phyloP scores from a whole-genome alignment of 768 basidiomycete genomes.

The Boletus rufocinnamomeus region DNA sequence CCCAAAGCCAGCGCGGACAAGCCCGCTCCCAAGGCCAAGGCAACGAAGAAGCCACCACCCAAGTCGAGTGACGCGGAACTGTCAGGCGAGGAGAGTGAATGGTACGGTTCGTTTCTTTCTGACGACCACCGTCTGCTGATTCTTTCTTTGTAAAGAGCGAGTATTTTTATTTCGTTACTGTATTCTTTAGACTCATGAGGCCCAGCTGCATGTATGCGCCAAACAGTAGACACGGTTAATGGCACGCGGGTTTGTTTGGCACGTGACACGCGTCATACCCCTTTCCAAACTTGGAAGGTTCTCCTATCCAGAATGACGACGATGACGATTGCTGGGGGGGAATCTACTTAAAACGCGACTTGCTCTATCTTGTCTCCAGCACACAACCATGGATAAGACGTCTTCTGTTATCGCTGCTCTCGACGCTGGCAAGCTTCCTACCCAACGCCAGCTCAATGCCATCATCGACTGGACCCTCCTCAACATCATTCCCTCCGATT shows the following conservation, averaged over 20 bases:
- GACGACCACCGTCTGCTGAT: background rate
- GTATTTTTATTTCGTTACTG: constrained; percentile 14
- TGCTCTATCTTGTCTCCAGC: background rate
- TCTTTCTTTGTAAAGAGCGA: background rate
- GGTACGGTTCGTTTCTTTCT: constrained; percentile 4
- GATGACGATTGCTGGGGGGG: background rate
- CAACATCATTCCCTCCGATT: constrained; percentile 48
- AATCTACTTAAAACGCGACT: background rate
- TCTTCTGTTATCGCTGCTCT: constrained; percentile 66
- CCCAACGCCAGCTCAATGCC: constrained; percentile 53
- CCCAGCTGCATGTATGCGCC: constrained; percentile 15
- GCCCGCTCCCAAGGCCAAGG: constrained; percentile 2
- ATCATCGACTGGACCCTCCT: constrained; percentile 58
- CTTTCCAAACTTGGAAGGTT: background rate
- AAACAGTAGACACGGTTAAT: background rate
- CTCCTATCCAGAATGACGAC: constrained; percentile 25
- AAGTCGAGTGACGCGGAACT: constrained; percentile 27
- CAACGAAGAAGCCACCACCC: constrained; percentile 18
- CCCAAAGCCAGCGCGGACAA: constrained; percentile 39
- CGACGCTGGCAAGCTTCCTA: constrained; percentile 70
- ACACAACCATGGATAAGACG: constrained; percentile 57
- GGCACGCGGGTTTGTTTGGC: background rate
- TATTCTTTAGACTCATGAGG: constrained; percentile 4
- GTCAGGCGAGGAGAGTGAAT: constrained; percentile 28
- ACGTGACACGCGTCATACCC: constrained; percentile 21